Percentiles rank a stretch among this genome's conserved stretches.
Conservation (phyloP, 441 rosid species). For the Gossypium schwendimanii region DNA sequence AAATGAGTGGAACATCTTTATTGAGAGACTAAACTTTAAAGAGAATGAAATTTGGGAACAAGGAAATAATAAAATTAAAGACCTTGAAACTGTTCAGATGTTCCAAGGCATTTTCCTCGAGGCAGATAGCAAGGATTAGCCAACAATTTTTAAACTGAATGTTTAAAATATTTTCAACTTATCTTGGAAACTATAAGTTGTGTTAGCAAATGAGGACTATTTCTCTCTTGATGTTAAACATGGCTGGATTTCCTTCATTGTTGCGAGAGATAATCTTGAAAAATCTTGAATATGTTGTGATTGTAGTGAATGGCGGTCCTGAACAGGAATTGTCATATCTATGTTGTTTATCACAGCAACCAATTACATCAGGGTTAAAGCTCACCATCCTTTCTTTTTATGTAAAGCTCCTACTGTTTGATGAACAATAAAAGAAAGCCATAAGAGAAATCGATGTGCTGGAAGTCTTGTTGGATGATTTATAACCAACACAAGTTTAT, state of each 20-base stretch:
- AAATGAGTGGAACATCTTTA: constrained; percentile 96
- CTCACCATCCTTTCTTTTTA: constrained; percentile 87
- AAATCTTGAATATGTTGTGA: constrained; percentile 32
- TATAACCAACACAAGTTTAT: constrained; percentile 90
- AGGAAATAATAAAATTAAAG: constrained; percentile 78
- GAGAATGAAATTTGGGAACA: constrained; percentile 79
- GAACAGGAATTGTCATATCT: constrained; percentile 97
- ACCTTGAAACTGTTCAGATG: constrained; percentile 98
- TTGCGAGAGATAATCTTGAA: constrained; percentile 91
- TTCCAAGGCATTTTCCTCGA: constrained; percentile 92
- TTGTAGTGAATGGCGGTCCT: constrained; percentile 91
- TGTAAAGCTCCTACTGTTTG: constrained; percentile 89
- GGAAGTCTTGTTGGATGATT: constrained; percentile 87
- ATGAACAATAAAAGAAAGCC: constrained; percentile 95
- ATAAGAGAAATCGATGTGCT: constrained; percentile 93
- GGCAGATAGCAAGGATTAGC: constrained; percentile 74
- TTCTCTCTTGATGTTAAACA: constrained; percentile 89
- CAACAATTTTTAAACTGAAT: constrained; percentile 92
- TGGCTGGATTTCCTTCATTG: constrained; percentile 88
- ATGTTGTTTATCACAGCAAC: constrained; percentile 96
- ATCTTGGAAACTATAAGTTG: constrained; percentile 44
- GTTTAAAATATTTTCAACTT: constrained; percentile 98
- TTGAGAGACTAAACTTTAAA: constrained; percentile 76
- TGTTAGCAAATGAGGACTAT: constrained; percentile 64
- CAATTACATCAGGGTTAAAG: constrained; percentile 79